phyloP scores from a whole-genome alignment of 2,329 filamentous ascomycete genomes.

The Penicillium glabrum region DNA sequence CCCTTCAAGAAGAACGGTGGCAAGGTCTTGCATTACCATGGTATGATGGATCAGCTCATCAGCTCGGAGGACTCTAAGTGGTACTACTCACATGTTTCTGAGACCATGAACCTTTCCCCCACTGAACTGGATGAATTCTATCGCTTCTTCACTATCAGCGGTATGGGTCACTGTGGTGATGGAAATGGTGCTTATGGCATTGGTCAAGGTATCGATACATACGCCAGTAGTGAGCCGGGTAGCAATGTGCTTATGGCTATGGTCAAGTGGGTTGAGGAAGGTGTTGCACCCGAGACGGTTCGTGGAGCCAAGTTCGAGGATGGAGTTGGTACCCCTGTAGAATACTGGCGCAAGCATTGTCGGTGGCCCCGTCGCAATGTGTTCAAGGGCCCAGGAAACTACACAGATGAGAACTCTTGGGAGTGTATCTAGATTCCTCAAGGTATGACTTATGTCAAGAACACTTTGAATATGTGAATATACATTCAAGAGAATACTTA shows the following conservation, averaged over 20 bases:
- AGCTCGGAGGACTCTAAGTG: slow-evolving; percentile 52
- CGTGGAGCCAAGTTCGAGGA: slow-evolving; percentile 48
- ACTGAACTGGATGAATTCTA: slow-evolving; percentile 41
- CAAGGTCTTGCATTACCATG: slow-evolving; percentile 46
- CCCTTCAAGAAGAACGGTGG: slow-evolving; percentile 46
- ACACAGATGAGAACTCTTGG: slow-evolving; percentile 36
- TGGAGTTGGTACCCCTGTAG: slow-evolving; percentile 32
- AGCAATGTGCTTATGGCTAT: slow-evolving; percentile 53
- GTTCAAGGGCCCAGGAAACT: slow-evolving; percentile 31
- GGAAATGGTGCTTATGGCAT: slow-evolving; percentile 48
- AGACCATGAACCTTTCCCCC: slow-evolving; percentile 36
- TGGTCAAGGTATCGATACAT: slow-evolving; percentile 29
- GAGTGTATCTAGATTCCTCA: slow-evolving; percentile 25
- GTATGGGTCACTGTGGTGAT: slow-evolving; percentile 52
- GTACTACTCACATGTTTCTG: slow-evolving; percentile 50
- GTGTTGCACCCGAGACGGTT: slow-evolving; percentile 38
- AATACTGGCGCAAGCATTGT: slow-evolving; percentile 51
- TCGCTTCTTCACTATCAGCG: slow-evolving; percentile 55
- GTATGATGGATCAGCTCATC: slow-evolving; percentile 51
- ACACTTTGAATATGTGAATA: too few relatives aligned
- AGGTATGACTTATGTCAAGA: neutral
- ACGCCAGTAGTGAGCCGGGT: slow-evolving; percentile 28
- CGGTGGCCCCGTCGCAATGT: slow-evolving; percentile 37
- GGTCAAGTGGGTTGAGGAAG: slow-evolving; percentile 51
- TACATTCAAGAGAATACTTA: too few relatives aligned